A percentile compares a stretch with the other conserved stretches of the same genome.
These are phyloP conservation scores for Calonectria leucothoes DNA, from an alignment of 2,329 filamentous ascomycete genomes.

Conservation along the genomic window DNA sequence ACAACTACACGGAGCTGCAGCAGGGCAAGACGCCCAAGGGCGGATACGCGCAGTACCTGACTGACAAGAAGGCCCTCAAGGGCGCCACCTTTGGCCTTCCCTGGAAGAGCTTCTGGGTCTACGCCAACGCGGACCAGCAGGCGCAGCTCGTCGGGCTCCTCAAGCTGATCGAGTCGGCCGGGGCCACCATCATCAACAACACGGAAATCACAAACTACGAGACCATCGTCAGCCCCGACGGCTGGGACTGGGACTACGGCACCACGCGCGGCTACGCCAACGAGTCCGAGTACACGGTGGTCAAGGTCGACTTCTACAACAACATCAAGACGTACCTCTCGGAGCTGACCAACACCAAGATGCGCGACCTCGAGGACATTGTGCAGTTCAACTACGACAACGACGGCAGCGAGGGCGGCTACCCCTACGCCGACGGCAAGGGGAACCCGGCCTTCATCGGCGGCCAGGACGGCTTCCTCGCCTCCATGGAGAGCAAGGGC, in stretches of 20 bases:
- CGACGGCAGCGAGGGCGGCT: slow-evolving; percentile 74
- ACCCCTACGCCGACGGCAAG: slow-evolving; percentile 62
- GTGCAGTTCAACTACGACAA: slow-evolving; percentile 73
- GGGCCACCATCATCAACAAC: slow-evolving; percentile 75
- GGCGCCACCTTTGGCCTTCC: slow-evolving; percentile 77
- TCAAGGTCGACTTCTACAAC: slow-evolving; percentile 78
- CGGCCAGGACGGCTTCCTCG: slow-evolving; percentile 78
- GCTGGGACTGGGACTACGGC: slow-evolving; percentile 83
- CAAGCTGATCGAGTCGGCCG: slow-evolving; percentile 65
- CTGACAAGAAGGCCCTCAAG: slow-evolving; percentile 63
- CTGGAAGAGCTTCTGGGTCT: slow-evolving; percentile 77
- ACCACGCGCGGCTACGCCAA: slow-evolving; percentile 71
- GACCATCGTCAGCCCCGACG: slow-evolving; percentile 70
- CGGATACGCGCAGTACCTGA: slow-evolving; percentile 69
- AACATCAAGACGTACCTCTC: slow-evolving; percentile 71
- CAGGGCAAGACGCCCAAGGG: slow-evolving; percentile 62
- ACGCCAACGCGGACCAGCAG: slow-evolving; percentile 67
- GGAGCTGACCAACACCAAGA: slow-evolving; percentile 70
- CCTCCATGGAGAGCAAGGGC: slow-evolving; percentile 70
- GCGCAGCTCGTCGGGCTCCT: slow-evolving; percentile 60
- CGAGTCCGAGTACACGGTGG: slow-evolving; percentile 78
- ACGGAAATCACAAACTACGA: slow-evolving; percentile 75
- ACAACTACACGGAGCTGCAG: slow-evolving; percentile 75
- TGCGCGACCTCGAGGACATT: slow-evolving; percentile 72
- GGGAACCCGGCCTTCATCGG: slow-evolving; percentile 71